A percentile compares a stretch with the other conserved stretches of the same genome.
These are phyloP conservation scores for Colletotrichum limetticola DNA, from an alignment of 2,329 filamentous ascomycete species.

Conservation along the genomic window DNA sequence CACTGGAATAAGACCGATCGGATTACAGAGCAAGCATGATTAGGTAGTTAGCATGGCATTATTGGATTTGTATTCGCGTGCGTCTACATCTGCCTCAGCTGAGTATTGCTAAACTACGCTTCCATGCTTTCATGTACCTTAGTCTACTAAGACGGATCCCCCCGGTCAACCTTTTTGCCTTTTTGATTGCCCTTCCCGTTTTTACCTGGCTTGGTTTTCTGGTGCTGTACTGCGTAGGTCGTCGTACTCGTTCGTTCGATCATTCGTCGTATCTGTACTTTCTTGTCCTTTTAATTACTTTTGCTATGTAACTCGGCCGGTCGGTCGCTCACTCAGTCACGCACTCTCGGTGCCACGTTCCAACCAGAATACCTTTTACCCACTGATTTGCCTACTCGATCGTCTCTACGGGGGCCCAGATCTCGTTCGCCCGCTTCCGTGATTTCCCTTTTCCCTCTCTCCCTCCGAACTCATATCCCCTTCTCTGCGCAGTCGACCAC, in stretches of 20 bases:
- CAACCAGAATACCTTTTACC: background rate
- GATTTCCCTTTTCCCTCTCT: slow-evolving; percentile 1
- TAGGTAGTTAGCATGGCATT: background rate
- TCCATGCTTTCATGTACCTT: background rate
- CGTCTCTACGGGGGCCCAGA: slow-evolving; percentile 5
- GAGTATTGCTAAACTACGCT: slow-evolving; percentile 16
- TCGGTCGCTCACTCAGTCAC: background rate
- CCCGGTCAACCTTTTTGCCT: slow-evolving; percentile 27
- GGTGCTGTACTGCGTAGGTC: slow-evolving; percentile 8
- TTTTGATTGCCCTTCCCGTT: slow-evolving; percentile 25
- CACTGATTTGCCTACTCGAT: background rate
- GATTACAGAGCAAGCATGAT: background rate
- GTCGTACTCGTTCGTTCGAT: background rate
- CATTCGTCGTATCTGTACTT: slow-evolving; percentile 5
- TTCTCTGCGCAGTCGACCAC: background rate
- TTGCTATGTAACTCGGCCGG: background rate
- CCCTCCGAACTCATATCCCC: slow-evolving; percentile 27
- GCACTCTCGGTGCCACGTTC: background rate
- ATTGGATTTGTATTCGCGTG: background rate
- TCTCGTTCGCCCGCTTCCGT: slow-evolving; percentile 18
- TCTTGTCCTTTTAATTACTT: background rate
- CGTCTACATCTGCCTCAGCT: slow-evolving; percentile 16
- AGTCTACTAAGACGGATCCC: slow-evolving; percentile 20
- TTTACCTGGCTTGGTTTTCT: slow-evolving; percentile 23
- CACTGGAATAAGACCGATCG: background rate